Conservation (phyloP, 192 early-diverging fungal genomes). For the Diversispora epigaea region DNA sequence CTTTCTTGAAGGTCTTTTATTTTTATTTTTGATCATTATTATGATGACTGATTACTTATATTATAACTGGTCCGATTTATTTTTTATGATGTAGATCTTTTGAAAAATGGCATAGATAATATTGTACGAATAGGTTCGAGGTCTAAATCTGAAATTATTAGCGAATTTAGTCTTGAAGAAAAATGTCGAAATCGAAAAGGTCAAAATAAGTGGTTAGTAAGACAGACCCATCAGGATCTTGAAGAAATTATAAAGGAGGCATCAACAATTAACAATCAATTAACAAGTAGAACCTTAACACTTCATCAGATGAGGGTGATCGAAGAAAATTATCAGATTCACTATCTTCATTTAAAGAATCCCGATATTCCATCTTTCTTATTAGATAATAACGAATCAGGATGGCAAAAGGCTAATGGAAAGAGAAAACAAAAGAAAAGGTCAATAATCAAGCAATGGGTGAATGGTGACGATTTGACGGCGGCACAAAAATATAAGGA, state of each 20-base stretch:
- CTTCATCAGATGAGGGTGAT: no score
- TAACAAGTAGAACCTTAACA: no score
- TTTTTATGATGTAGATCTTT: constrained; percentile 33
- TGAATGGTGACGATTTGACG: no score
- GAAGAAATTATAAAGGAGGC: constrained; percentile 19
- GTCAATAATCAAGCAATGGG: no score
- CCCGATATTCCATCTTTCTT: no score
- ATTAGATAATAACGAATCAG: no score
- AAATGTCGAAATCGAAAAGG: constrained; percentile 21
- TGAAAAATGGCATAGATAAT: constrained; percentile 39
- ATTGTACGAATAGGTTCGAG: constrained; percentile 53
- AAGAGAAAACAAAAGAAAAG: no score
- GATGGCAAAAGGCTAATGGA: no score
- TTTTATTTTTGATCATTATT: not conserved
- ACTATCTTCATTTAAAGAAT: no score
- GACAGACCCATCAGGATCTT: not conserved
- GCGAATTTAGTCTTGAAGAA: constrained; percentile 29
- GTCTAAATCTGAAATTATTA: constrained; percentile 36
- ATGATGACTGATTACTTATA: not conserved
- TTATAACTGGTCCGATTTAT: not conserved
- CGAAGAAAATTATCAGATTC: no score
- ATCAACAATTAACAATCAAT: not conserved
- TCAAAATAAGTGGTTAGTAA: constrained; percentile 22
- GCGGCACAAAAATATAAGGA: no score
- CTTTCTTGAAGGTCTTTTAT: constrained; percentile 44